Evolutionary conservation across 768 basidiomycete species (phyloP), one percentile per base, ranked within the genome.

Genomic region (Pleurotus salmoneostramineus): DNA sequence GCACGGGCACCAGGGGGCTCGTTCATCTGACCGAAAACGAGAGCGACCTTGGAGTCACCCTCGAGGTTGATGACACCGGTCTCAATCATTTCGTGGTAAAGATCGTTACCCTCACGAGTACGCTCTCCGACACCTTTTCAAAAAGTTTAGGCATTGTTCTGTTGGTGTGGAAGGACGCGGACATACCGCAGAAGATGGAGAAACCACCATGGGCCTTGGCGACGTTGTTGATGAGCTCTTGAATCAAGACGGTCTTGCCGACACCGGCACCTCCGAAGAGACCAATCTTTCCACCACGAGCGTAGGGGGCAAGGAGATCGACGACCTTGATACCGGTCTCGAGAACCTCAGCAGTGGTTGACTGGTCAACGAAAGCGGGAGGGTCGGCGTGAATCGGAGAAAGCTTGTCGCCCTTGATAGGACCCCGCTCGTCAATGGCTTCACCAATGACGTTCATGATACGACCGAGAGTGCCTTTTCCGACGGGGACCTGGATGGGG

Each of bases 401-500:
- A 62, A 88, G 79, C 78, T 91, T 94, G 76, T 89, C 93, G 71
- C 95, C 96, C 76, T 92, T 90, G 81, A 98, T 98, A 64, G 95
- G 95, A 60, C 97, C 97, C 79, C 97, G 95, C 75, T 98, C 95
- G 76, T 99, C 97, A 73, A 99, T 98, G 71, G 97, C 95, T 74
- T 98, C 95, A 68, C 97, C 97, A 77, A 99, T 98, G 77, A 99
- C 97, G 77, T 98, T 99, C 94, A 99, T 98, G 84, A 99, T 99
- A 70, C 97, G 94, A 50, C 97, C 97, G 59, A 99, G 88, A 58
- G 93, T 95, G 58, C 83, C 93, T 61, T 84, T 85, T 62, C 97
- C 97, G 69, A 99, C 97, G 65, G 97, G 97, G 62, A 99, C 93
- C 77, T 83, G 82, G 77, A 99, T 99, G 74, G 97, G 97, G 51